phyloP scores from a whole-genome alignment of 2,329 filamentous ascomycete genomes.

The Aspergillus ruber region DNA sequence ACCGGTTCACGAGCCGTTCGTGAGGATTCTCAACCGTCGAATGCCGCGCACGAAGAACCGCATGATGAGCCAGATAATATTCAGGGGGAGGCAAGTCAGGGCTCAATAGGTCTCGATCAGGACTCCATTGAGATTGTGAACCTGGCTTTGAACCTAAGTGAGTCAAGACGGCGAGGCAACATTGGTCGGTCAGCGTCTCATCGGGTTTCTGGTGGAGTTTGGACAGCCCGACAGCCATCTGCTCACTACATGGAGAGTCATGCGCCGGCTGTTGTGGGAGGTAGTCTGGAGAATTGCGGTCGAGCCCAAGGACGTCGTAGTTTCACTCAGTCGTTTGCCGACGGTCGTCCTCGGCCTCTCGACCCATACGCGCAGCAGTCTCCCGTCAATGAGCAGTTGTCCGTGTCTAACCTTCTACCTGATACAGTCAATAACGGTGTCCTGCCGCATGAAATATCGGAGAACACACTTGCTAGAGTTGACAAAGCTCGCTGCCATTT shows the following conservation, averaged over 20 bases:
- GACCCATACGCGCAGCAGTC: conserved; percentile 6
- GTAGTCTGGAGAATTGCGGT: background rate
- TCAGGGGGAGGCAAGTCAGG: conserved; percentile 6
- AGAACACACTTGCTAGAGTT: conserved; percentile 71
- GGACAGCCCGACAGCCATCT: conserved; percentile 22
- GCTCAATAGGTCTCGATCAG: conserved; percentile 49
- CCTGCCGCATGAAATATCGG: conserved; percentile 55
- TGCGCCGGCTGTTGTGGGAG: conserved; percentile 9
- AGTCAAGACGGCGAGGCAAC: conserved; percentile 60
- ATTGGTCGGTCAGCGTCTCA: conserved; percentile 49
- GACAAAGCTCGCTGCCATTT: conserved; percentile 80
- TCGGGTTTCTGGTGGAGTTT: conserved; percentile 39
- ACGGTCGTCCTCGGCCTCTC: conserved; percentile 16
- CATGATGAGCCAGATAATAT: conserved; percentile 7
- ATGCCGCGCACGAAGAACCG: conserved; percentile 8
- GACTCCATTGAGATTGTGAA: conserved; percentile 88
- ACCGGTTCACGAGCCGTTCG: background rate
- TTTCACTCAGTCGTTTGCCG: conserved; percentile 18
- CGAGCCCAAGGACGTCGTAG: conserved; percentile 12
- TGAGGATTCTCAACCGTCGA: conserved; percentile 6
- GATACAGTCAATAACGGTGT: conserved; percentile 22
- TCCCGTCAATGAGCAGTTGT: conserved; percentile 11
- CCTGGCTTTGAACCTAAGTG: conserved; percentile 82
- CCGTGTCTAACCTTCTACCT: conserved; percentile 23
- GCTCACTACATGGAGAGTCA: conserved; percentile 16